These are phyloP conservation scores for Tolypocladium guangdongense DNA, from an alignment of 2,329 filamentous ascomycete species.

Conservation along the genomic window DNA sequence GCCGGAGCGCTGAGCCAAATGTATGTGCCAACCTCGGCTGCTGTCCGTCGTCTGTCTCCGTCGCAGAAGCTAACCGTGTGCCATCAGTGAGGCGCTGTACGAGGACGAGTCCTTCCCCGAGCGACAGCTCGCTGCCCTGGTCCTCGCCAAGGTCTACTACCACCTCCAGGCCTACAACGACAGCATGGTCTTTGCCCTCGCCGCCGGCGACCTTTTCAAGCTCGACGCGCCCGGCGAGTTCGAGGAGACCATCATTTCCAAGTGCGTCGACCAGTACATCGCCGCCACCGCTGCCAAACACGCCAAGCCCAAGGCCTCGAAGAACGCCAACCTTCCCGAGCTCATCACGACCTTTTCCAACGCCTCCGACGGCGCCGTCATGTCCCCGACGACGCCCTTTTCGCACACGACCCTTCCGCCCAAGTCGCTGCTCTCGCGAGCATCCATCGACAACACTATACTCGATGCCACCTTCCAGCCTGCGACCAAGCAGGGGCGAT, in stretches of 20 bases:
- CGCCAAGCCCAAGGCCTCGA: conserved; percentile 29
- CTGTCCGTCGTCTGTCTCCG: neutral
- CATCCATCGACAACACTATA: conserved; percentile 54
- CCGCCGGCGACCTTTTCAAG: conserved; percentile 90
- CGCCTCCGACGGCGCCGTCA: conserved; percentile 56
- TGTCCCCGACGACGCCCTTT: conserved; percentile 89
- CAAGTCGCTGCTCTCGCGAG: conserved; percentile 87
- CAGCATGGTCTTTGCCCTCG: conserved; percentile 96
- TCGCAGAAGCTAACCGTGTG: conserved; percentile 5
- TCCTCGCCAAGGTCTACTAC: conserved; percentile 97
- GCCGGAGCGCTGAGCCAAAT: conserved; percentile 87
- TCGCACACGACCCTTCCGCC: conserved; percentile 87
- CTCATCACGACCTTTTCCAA: conserved; percentile 71
- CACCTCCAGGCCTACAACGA: conserved; percentile 98
- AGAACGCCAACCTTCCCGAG: conserved; percentile 46
- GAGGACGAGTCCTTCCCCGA: conserved; percentile 94
- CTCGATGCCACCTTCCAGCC: conserved; percentile 48
- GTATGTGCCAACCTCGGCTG: conserved; percentile 36
- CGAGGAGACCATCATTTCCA: conserved; percentile 97
- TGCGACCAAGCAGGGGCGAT: conserved; percentile 39
- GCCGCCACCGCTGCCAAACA: conserved; percentile 51
- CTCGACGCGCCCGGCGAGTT: conserved; percentile 87
- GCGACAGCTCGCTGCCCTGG: conserved; percentile 84
- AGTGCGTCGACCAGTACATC: conserved; percentile 97
- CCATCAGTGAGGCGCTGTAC: conserved; percentile 78